Base-by-base conservation (phyloP, 768 basidiomycete species). In the Rhizopogon roseolus region DNA sequence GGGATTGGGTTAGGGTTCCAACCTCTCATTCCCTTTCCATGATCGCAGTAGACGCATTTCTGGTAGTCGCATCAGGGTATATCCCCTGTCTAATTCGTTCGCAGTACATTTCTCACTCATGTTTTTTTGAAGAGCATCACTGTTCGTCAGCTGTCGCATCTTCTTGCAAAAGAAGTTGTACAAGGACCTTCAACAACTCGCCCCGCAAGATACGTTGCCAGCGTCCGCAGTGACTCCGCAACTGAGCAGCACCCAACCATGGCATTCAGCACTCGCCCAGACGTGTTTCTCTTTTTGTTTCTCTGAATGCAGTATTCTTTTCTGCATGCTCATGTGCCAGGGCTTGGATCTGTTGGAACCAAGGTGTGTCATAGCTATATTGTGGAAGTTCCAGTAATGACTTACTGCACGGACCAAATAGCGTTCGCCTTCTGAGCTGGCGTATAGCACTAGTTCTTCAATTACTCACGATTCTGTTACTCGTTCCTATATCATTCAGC, bases 301-400 rank as follows among this genome's bases (percentile, higher is more conserved):
- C 65, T 79, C 86, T 1, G 91, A 92, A 68, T 81, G 84, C 49
- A 85, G 84, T 57, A 79, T 81, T 60, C 70, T 93, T 55, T 92
- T 92, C 61, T 57, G 82, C 11, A 73, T 93, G 53, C 72, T 93
- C 5, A 79, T 92, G 68, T 76, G 81, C n/a, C 90, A 93, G 68
- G 86, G 78, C 2, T 50, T 82, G 44, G 72, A 76, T 39, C 41
- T 84, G 1, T 73, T 91, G 37, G 71, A 78, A 36, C 62, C 82
- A 10, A 66, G 68, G 88, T 90, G 45, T 54, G 84, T 74, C 32
- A 43, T 28, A 5, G 19, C 22, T 39, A 32, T 39, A 25, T 14
- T 42, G 54, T 9, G n/a, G 6, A 7, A 42, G 41, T 43, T 52
- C 37, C n/a, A 38, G n/a, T 39, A 39, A 25, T 54, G 28, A 55